Conservation (phyloP, 495 filamentous ascomycete species). For the Penicillium arizonense region DNA sequence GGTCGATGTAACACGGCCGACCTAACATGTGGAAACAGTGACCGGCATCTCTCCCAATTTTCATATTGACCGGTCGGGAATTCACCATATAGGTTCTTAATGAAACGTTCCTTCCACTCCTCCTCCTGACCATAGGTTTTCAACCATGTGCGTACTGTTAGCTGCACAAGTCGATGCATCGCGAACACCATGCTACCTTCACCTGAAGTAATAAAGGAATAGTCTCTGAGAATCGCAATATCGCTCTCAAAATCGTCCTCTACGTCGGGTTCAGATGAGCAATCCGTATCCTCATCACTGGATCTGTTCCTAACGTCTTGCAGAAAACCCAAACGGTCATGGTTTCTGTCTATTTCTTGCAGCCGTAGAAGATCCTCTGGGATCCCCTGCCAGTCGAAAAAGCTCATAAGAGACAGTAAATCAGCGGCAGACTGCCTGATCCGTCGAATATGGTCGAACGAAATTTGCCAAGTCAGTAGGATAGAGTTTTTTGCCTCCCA, state of each 20-base stretch:
- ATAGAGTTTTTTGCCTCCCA: constrained; percentile 17
- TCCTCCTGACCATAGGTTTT: constrained; percentile 27
- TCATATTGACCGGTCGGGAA: neutral
- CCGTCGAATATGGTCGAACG: constrained; percentile 23
- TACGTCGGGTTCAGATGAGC: neutral
- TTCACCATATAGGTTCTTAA: neutral
- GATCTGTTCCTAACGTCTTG: neutral
- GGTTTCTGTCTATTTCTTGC: neutral
- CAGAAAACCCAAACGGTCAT: neutral
- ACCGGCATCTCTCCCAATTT: neutral
- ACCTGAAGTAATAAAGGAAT: neutral
- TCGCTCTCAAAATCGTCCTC: neutral
- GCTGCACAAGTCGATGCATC: neutral
- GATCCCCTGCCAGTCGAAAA: constrained; percentile 16
- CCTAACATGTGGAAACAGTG: neutral
- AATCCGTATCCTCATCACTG: neutral
- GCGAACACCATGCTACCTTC: neutral
- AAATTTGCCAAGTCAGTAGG: constrained; percentile 30
- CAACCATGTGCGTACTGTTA: neutral
- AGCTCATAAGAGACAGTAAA: constrained; percentile 24
- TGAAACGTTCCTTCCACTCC: constrained; percentile 9
- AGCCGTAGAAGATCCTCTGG: neutral
- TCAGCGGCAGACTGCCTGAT: constrained; percentile 18
- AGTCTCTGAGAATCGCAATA: neutral
- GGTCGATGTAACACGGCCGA: neutral